Evolutionary conservation across 2,329 filamentous ascomycete genomes (phyloP), one percentile per base, ranked within the genome.

Genomic region (Aspergillus quadricinctus): DNA sequence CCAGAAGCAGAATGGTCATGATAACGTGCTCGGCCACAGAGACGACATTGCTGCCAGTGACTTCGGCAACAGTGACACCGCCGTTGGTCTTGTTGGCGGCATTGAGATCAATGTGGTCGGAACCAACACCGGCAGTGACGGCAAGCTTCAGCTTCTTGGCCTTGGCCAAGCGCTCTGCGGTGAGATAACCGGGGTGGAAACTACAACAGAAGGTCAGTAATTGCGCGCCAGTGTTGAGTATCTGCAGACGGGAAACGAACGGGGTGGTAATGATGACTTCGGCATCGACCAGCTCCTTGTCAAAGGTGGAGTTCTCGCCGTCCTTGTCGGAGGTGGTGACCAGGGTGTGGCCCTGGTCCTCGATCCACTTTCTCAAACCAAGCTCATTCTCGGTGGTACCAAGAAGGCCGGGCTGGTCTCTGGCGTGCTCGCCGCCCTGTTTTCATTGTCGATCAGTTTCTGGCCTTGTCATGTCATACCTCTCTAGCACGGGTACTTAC

Each of bases 181-280:
- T 97, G 57, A 99, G 88, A 83, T 99, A 99, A 64, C 93, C 94
- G 54, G 93, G 93, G 83, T 97, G 93, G 88, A 97, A 97, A 73
- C 90, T 95, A 67, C 54, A 46, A 9, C n/a, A 53, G 45, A 46
- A 45, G 17, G 66, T 64, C 48, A 62, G 56, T 50, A 37, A 37
- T 37, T 35, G 11, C 17, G 35, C 8, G 11, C 25, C 3, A 25
- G 17, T 17, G 23, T 9, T n/a, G 17, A 35, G 19, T 19, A 2
- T 27, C 27, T 17, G 25, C 27, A 3, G 17, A 7, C n/a, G 31
- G 37, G 53, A 10, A 37, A 71, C 81, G 70, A 77, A 96, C 89
- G 94, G 94, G 57, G 94, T 99, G 67, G 94, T 99, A 79, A 99
- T 97, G 84, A 99, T 97, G 78, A 99, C 83, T 79, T 99, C 94